Evolutionary conservation across 2,329 filamentous ascomycete genomes (phyloP).

Genomic region (Aspergillus sclerotialis): DNA sequence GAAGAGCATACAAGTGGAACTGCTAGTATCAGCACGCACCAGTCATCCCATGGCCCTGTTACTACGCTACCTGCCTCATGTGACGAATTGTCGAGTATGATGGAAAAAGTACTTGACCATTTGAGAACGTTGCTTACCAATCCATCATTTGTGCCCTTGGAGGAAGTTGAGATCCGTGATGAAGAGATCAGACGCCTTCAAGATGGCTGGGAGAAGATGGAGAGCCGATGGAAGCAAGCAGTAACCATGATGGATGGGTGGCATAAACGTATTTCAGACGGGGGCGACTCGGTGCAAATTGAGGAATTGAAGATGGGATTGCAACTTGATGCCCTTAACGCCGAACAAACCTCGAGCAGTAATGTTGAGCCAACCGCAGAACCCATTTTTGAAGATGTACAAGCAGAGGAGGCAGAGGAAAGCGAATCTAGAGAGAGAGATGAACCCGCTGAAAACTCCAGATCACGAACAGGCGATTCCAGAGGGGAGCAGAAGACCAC

Average conservation of each 20-base stretch:
- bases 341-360: constrained; percentile 15
- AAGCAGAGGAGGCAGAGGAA: constrained; percentile 23
- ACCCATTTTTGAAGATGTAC: constrained; percentile 25
- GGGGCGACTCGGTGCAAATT: constrained; percentile 34
- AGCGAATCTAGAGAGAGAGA: constrained; percentile 8
- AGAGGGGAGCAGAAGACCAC: no score
- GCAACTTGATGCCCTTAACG: constrained; percentile 25
- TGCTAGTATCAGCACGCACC: constrained; percentile 15
- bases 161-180: constrained; percentile 88
- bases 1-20: constrained; percentile 22
- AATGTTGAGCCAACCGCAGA: constrained; percentile 16
- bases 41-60: constrained; percentile 20
- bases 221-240: constrained; percentile 81
- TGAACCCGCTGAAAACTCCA: no score
- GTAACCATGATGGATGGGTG: constrained; percentile 87
- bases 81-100: constrained; percentile 62
- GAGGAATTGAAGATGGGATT: constrained; percentile 38
- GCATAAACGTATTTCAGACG: constrained; percentile 65
- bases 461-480: no score
- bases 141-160: constrained; percentile 89
- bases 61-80: constrained; percentile 52
- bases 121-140: constrained; percentile 82
- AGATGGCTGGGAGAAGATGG: constrained; percentile 89
- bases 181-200: constrained; percentile 80
- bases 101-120: constrained; percentile 72